Evolutionary conservation across 768 basidiomycete species (phyloP).

Genomic region (Cytidiella melzeri): DNA sequence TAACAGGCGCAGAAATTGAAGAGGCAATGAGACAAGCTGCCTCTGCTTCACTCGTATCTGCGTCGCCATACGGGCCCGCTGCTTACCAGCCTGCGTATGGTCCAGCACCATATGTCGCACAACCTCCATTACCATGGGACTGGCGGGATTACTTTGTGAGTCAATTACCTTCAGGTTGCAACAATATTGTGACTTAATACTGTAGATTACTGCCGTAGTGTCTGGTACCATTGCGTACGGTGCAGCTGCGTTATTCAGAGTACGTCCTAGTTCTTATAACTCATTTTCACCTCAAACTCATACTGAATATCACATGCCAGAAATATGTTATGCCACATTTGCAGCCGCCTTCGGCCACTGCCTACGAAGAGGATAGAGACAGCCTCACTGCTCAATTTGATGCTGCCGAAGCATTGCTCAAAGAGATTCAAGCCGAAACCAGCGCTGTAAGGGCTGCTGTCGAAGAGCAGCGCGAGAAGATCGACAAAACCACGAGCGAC

Average conservation of each 20-base stretch:
- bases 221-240: constrained; percentile 84
- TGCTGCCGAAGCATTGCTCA: constrained; percentile 73
- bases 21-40: constrained; percentile 67
- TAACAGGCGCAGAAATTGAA: constrained; percentile 81
- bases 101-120: constrained; percentile 32
- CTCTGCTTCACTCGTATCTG: constrained; percentile 17
- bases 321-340: constrained; percentile 92
- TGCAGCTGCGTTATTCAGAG: constrained; percentile 73
- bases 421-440: constrained; percentile 76
- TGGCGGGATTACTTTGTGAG: constrained; percentile 98
- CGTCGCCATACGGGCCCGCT: constrained; percentile 15
- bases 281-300: constrained; percentile 1
- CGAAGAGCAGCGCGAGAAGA: constrained; percentile 67
- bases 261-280: constrained; percentile 24
- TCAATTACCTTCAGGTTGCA: constrained; percentile 14
- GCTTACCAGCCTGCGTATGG: constrained; percentile 40
- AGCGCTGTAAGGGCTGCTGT: constrained; percentile 64
- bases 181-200: constrained; percentile 19
- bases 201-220: constrained; percentile 85
- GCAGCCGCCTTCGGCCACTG: constrained; percentile 77
- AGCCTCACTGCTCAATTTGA: constrained; percentile 87
- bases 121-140: constrained; percentile 60
- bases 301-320: constrained; percentile 29
- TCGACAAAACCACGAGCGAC: constrained; percentile 65
- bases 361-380: constrained; percentile 85